Evolutionary conservation across 345 rosid species (phyloP).

Genomic region (Eucalyptus regnans): DNA sequence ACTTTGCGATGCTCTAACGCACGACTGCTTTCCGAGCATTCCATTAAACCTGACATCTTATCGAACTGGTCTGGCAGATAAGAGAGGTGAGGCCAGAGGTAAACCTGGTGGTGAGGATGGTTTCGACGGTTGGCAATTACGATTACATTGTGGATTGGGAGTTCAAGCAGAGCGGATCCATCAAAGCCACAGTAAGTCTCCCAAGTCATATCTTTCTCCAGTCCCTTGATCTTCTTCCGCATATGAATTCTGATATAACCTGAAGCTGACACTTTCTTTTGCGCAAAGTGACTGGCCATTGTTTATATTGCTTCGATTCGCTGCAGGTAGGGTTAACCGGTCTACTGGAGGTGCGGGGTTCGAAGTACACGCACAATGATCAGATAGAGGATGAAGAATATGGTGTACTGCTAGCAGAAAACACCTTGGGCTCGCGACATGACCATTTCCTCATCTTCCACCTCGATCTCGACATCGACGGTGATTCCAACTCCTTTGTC

Average conservation of each 20-base stretch:
- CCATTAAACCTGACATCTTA: background rate
- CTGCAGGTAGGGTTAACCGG: conserved; percentile 61
- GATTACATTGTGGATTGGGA: conserved; percentile 84
- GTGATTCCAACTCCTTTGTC: conserved; percentile 53
- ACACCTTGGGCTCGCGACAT: conserved; percentile 59
- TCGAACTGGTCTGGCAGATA: conserved; percentile 21
- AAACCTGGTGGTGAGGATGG: conserved; percentile 62
- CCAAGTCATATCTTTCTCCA: background rate
- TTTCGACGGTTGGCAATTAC: conserved; percentile 70
- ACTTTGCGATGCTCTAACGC: background rate
- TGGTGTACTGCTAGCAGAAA: conserved; percentile 56
- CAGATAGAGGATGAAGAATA: conserved; percentile 27
- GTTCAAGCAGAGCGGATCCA: conserved; percentile 52
- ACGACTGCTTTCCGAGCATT: background rate
- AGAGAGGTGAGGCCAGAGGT: conserved; percentile 53
- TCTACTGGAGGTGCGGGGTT: conserved; percentile 43
- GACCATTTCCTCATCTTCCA: conserved; percentile 71
- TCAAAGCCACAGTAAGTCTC: conserved; percentile 47
- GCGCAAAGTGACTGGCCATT: background rate
- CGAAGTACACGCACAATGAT: conserved; percentile 24
- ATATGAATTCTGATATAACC: background rate
- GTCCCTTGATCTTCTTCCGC: background rate
- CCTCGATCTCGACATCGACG: conserved; percentile 73
- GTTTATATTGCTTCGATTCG: background rate
- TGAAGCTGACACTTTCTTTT: background rate